A percentile compares a stretch with the other conserved stretches of the same genome.
These are phyloP conservation scores for Tulasnella sp. DNA, from an alignment of 768 basidiomycete genomes.

Conservation along the genomic window DNA sequence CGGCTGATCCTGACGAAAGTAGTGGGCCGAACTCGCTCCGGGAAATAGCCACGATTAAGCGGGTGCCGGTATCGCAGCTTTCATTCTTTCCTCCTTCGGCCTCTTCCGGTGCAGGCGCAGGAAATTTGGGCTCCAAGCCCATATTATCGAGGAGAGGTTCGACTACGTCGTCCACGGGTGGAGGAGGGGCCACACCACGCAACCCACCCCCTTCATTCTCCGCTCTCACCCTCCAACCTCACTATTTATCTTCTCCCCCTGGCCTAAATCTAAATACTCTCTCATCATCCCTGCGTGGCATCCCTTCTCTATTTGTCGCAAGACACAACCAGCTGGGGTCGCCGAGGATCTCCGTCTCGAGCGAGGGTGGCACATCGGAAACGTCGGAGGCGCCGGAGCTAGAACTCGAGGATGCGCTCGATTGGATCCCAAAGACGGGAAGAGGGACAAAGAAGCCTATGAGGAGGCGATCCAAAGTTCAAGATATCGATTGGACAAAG, in stretches of 20 bases:
- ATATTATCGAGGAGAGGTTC: too few species aligned
- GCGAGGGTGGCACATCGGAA: constrained; percentile 6
- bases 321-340: background rate
- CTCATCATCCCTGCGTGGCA: background rate
- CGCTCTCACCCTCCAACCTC: background rate
- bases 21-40: too few species aligned
- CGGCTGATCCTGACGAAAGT: background rate
- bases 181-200: too few species aligned
- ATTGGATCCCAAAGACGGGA: background rate
- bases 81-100: constrained; percentile 16
- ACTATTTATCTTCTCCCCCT: background rate
- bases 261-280: background rate
- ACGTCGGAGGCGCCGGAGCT: constrained; percentile 1
- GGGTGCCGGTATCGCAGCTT: constrained; percentile 13
- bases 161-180: background rate
- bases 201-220: background rate
- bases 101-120: background rate
- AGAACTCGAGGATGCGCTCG: background rate
- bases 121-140: too few species aligned
- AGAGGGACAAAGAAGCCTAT: too few species aligned
- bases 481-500: background rate
- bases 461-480: too few species aligned
- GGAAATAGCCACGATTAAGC: background rate
- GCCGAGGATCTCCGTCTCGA: constrained; percentile 4
- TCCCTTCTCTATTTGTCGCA: constrained; percentile 1